Evolutionary conservation across 257 asterid genomes (phyloP).

Genomic region (Solanum medicagineum): DNA sequence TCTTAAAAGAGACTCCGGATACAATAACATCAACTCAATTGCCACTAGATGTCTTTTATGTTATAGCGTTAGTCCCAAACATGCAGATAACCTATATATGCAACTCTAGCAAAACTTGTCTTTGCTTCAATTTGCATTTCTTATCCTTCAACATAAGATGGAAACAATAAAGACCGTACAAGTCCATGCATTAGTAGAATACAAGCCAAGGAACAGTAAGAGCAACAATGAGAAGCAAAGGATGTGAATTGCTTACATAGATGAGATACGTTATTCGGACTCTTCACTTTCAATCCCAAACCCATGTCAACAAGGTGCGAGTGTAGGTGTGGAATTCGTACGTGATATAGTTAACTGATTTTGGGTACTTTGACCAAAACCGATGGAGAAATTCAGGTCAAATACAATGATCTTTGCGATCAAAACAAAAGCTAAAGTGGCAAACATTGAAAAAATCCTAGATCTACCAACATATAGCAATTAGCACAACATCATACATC

Average conservation of each 20-base stretch:
- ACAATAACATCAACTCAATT: too few relatives aligned
- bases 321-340: background rate
- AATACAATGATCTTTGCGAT: too few relatives aligned
- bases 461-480: too few relatives aligned
- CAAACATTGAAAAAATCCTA: too few relatives aligned
- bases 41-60: too few relatives aligned
- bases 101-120: background rate
- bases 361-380: too few relatives aligned
- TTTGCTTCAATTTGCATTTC: background rate
- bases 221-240: background rate
- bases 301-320: background rate
- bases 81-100: background rate
- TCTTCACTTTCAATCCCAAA: background rate
- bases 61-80: background rate
- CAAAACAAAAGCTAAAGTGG: too few relatives aligned
- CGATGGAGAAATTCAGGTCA: too few relatives aligned
- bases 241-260: too few relatives aligned
- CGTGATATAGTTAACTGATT: background rate
- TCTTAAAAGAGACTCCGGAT: too few relatives aligned
- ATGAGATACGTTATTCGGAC: background rate
- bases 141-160: background rate
- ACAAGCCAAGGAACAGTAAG: background rate
- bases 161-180: background rate
- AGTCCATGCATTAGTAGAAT: background rate
- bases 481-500: too few relatives aligned